Base-by-base conservation (phyloP, 495 filamentous ascomycete species). In the Xylaria acuta region DNA sequence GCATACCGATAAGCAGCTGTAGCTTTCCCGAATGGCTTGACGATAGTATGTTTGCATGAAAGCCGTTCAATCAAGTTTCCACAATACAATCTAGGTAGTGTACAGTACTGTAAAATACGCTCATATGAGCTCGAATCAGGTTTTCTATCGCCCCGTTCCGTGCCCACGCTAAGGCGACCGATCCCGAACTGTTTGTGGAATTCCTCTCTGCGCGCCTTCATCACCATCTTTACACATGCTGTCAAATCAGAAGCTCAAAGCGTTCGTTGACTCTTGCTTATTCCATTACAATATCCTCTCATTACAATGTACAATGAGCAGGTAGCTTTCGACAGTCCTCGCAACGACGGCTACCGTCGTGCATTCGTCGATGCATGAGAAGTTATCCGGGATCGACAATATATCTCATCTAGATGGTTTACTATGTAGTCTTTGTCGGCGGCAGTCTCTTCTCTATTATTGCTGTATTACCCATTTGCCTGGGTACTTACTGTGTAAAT, bases 21-120 rank as follows among this genome's bases (percentile, higher is more conserved):
- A 60, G 34, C 27, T 51, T 70, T 53, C 25, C 67, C 27, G 56
- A 43, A 36, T 62, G 67, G 67, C 54, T 45, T 32, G 66, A 59
- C 36, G 51, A 68, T 32, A 64, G n/a, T 49, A 38, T 45, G 45
- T 8, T 53, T 27, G 64, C 64, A 67, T 67, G 43, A 67, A 56
- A 53, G 64, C 45, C 16, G 41, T 16, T 43, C 53, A 36, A 32
- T 30, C 40, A 45, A 60, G 54, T 49, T 47, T 62, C n/a, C 56
- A 20, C 56, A 38, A 38, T 34, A n/a, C 56, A 9, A 11, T 5
- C 25, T 5, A 54, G 49, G 49, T 25, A n/a, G n/a, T 32, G 41
- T 45, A 45, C 41, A 47, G 43, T 51, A 51, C 7, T 36, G 27
- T 36, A 43, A 9, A 56, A 25, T 7, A 56, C 32, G 27, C 53